Evolutionary conservation across 305 asterid species (phyloP), one percentile per base, ranked within the genome.

Genomic region (Fraxinus sp.): DNA sequence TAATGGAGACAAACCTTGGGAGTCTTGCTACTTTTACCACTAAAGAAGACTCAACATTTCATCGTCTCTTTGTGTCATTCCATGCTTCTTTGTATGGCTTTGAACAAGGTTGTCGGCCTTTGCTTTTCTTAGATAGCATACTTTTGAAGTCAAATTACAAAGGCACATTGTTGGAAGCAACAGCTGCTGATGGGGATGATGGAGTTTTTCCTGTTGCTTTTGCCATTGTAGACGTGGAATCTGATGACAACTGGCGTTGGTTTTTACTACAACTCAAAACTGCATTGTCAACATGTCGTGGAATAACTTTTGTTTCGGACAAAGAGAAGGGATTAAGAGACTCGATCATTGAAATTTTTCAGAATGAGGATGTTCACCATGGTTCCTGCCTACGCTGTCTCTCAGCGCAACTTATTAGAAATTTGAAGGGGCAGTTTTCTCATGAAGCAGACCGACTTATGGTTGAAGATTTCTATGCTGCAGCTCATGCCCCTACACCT

Each of bases 211-310:
- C 98, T 3, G 95, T 96, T 79, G 99, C 98, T 86, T 96, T 96
- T 83, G 97, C 99, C 57, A 89, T 96, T 24, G 99, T 94, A 13
- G 98, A 96, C 86, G 71, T 84, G 77, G 98, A 94, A 86, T 91
- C 97, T 68, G 96, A 87, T 49, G 98, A 93, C 78, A 96, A 93
- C 85, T 96, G 99, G 99, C 91, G 43, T 64, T 96, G 99, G 99
- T 96, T 96, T 83, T 85, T 94, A 64, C 87, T 90, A 35, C 99
- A 94, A 84, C 95, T 96, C 16, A 96, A 92, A 84, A 79, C 91
- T 28, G 95, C 97, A 10, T 85, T 96, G 71, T 86, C 97, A 2
- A 84, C 84, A 71, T 90, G 84, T 55, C 92, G 84, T 36, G 92
- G 92, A 18, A 84, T 94, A 82, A 96, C 97, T 81, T 84, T 96